Evolutionary conservation across 2,329 filamentous ascomycete species (phyloP).

Genomic region (Fusarium xyrophilum): DNA sequence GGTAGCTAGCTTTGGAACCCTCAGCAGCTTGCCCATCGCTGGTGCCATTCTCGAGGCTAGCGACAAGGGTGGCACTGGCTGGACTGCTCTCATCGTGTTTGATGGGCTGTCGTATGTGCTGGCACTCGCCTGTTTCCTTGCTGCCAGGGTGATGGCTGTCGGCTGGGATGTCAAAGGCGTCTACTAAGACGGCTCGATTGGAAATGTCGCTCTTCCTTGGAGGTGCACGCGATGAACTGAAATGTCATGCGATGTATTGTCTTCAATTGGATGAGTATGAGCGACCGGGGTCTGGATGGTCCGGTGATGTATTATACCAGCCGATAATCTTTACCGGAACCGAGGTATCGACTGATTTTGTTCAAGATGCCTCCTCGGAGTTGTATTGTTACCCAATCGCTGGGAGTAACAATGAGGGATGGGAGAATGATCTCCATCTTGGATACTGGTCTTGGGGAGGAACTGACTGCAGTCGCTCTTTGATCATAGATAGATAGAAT

Average conservation of each 20-base stretch:
- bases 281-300: constrained; percentile 5
- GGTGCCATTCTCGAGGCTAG: constrained; percentile 48
- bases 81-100: constrained; percentile 50
- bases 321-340: constrained; percentile 7
- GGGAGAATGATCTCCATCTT: neutral
- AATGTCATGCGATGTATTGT: constrained; percentile 3
- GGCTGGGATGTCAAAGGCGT: constrained; percentile 29
- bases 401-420: neutral
- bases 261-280: neutral
- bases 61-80: constrained; percentile 41
- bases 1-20: constrained; percentile 74
- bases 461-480: neutral
- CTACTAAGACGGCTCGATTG: constrained; percentile 11
- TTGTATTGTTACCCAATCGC: neutral
- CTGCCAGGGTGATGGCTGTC: constrained; percentile 27
- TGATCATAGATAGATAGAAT: neutral
- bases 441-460: neutral
- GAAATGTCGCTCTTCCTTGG: neutral
- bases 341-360: constrained; percentile 13
- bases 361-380: constrained; percentile 13
- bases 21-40: constrained; percentile 56
- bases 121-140: constrained; percentile 31
- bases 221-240: constrained; percentile 8
- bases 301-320: constrained; percentile 11
- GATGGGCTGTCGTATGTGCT: constrained; percentile 43